Conservation (phyloP, 2,329 filamentous ascomycete species). For the Aschersonia sp. region DNA sequence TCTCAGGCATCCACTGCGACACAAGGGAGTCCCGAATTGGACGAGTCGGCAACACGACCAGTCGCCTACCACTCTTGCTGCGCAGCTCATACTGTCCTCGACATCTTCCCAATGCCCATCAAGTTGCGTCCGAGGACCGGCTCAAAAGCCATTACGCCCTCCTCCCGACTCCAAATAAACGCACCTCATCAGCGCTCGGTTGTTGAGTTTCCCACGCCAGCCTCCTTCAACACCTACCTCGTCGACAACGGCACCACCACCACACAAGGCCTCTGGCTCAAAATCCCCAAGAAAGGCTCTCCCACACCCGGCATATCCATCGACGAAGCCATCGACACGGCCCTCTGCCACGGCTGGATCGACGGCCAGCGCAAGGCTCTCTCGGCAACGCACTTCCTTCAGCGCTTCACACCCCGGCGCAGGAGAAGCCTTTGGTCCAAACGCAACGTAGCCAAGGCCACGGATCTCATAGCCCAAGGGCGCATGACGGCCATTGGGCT, state of each 20-base stretch:
- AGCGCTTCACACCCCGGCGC: constrained; percentile 44
- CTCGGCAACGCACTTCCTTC: constrained; percentile 25
- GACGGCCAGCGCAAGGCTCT: constrained; percentile 35
- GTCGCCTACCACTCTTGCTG: too few species aligned
- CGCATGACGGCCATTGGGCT: constrained; percentile 36
- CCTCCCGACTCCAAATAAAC: too few species aligned
- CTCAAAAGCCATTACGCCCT: too few species aligned
- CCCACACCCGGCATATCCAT: constrained; percentile 29
- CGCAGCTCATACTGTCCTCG: too few species aligned
- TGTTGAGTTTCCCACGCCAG: constrained; percentile 11
- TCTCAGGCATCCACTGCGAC: too few species aligned
- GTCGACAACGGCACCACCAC: constrained; percentile 16
- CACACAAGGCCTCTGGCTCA: constrained; percentile 27
- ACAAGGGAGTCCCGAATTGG: too few species aligned
- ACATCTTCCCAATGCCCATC: too few species aligned
- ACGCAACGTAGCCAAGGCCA: constrained; percentile 40
- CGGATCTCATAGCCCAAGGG: constrained; percentile 24
- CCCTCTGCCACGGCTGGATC: constrained; percentile 50
- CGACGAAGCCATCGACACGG: constrained; percentile 37
- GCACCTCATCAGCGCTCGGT: too few species aligned
- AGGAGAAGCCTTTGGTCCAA: constrained; percentile 40
- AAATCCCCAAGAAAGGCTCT: constrained; percentile 32
- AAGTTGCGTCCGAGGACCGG: too few species aligned
- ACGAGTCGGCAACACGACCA: too few species aligned
- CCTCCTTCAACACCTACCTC: constrained; percentile 24